A percentile compares a stretch with the other conserved stretches of the same genome.
Conservation (phyloP, 352 stramenopile genomes). For the Ophiocytium majus region DNA sequence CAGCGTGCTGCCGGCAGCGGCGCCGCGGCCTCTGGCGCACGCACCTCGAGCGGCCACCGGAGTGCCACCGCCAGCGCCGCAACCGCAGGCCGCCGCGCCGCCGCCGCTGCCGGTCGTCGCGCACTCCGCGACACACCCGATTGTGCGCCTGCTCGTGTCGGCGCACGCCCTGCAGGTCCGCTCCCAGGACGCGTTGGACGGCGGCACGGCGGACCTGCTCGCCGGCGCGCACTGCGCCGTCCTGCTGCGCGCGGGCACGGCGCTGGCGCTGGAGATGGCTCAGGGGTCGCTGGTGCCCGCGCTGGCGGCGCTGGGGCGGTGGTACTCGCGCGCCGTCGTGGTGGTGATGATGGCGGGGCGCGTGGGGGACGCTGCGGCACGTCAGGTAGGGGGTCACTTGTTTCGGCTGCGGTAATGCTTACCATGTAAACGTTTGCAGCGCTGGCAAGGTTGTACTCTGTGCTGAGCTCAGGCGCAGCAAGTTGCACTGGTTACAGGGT, state of each 20-base stretch:
- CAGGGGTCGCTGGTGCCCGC: neutral
- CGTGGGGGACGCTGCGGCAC: neutral
- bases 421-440: neutral
- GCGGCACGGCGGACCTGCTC: slow-evolving; percentile 26
- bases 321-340: slow-evolving; percentile 41
- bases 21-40: no score
- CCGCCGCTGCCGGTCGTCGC: neutral
- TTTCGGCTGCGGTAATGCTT: neutral
- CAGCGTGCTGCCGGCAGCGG: neutral
- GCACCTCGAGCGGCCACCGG: no score
- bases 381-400: neutral
- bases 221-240: slow-evolving; percentile 48
- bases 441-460: neutral
- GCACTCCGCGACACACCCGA: neutral
- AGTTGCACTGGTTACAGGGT: neutral
- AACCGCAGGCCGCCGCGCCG: neutral
- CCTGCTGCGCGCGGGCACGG: slow-evolving; percentile 25
- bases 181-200: neutral
- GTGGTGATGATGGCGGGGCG: slow-evolving; percentile 39
- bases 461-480: neutral
- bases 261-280: neutral
- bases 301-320: slow-evolving; percentile 18
- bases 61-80: no score
- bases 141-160: neutral
- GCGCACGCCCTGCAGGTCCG: neutral